Base-by-base conservation (phyloP, 768 basidiomycete species). In the Leccinum fibrillosum region DNA sequence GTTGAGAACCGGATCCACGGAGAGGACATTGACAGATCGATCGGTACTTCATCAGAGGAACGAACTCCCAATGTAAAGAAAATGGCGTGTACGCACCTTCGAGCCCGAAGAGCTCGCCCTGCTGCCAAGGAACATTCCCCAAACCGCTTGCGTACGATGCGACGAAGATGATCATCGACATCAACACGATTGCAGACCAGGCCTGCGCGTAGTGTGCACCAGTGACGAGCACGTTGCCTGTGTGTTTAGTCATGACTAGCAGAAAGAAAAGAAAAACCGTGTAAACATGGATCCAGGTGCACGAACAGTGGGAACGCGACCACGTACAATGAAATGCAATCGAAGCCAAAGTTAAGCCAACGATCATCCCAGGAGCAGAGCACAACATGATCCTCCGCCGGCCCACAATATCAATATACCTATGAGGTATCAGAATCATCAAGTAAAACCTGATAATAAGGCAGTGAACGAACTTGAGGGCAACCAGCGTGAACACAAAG, bases 51-150 rank as follows among this genome's bases (percentile, higher is more conserved):
- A 26, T 28, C 28, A 49, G 15, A 47, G 8, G 6, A 23, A 48
- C 3, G 12, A 19, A 4, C 6, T 4, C n/a, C 17, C 10, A 12
- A 8, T 47, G 17, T 17, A 26, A 15, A n/a, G 2, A n/a, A 35
- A 21, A 34, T 4, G 45, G 37, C 28, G 28, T 42, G n/a, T 13
- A 68, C 49, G 7, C 44, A 83, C 85, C 84, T 78, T 91, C 88
- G 39, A 92, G 80, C 19, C 80, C 77, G 73, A 93, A 93, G 11
- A 94, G 78, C 68, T 92, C 91, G 47, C 89, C 90, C 70, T 92
- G 91, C 65, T 91, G 89, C 91, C 91, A 92, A 0, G 91, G 91
- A 2, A 91, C 84, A 64, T 90, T 89, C 1, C 90, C 90, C 15
- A 91, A 74, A 4, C 90, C 87, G 2, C 82, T 87, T 0, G 89